Base-by-base conservation (phyloP, 306 rosid species). In the Canavalia ensiformis region DNA sequence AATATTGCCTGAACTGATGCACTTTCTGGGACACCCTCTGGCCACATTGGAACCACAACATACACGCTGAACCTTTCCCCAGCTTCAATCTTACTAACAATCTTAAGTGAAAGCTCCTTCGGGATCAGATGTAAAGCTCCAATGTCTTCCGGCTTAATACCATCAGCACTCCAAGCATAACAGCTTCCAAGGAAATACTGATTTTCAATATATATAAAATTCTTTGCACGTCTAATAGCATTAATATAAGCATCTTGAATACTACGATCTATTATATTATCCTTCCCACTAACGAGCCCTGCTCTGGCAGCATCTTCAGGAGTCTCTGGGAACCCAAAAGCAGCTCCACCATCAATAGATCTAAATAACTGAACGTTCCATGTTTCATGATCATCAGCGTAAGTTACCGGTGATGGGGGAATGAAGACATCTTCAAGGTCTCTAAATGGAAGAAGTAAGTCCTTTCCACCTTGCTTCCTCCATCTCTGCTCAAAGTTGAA, bases 271-370 rank as follows among this genome's bases (percentile, higher is more conserved):
- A 90, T 87, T 57, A 90, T 87, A 45, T 81, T 90, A 66, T 90
- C 92, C 80, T 90, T 90, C 34, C 94, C 94, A 56, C 94, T 90
- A 37, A 90, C 81, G 47, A 90, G 91, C 4, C 94, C 94, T 0
- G 83, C 89, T 66, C 49, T 86, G 0, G 94, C 86, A 58, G 94
- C 94, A 8, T 88, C 92, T 80, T 88, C 92, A 6, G 94, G 94
- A 33, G 86, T 77, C 30, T 90, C 92, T 0, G 94, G 94, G 77
- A 90, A 90, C 52, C 94, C 92, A 46, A 87, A 90, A 78, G 91
- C 94, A 71, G 94, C 94, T 59, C 94, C 94, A 34, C 92, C 94
- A 45, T 90, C 94, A 18, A 90, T 88, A 0, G 92, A 90, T 75
- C 94, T 73, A 76, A 90, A 90, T 56, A 90, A 74, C 71, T 90